Percentiles rank a stretch among this genome's conserved stretches.
phyloP scores from a whole-genome alignment of 23 red algal genomes.

The Gracilariopsis chorda region DNA sequence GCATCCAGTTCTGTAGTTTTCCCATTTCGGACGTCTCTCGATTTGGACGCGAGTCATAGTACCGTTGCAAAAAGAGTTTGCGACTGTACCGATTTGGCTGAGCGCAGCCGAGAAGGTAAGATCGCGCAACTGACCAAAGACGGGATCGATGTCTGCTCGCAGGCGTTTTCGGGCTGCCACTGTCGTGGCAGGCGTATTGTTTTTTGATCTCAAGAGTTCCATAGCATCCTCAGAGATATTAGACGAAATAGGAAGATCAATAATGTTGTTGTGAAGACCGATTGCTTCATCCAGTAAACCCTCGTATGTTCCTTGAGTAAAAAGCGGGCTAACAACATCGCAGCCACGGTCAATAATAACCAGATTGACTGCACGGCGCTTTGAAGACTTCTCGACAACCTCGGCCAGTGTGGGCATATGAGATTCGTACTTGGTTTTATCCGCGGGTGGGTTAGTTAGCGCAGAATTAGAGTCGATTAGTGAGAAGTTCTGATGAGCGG shows the following conservation, averaged over 20 bases:
- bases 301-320: conserved; percentile 96
- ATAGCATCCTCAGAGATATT: conserved; percentile 56
- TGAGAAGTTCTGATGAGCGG: background rate
- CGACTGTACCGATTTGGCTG: conserved; percentile 37
- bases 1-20: conserved; percentile 57
- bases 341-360: conserved; percentile 81
- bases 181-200: background rate
- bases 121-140: conserved; percentile 67
- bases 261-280: conserved; percentile 73
- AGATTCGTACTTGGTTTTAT: background rate
- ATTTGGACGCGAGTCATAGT: conserved; percentile 56
- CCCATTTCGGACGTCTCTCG: conserved; percentile 46
- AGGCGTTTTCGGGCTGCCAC: conserved; percentile 40
- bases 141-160: conserved; percentile 35
- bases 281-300: conserved; percentile 78
- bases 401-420: conserved; percentile 16
- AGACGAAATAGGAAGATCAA: conserved; percentile 53
- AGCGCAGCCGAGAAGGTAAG: conserved; percentile 60
- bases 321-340: conserved; percentile 86
- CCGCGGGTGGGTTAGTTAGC: background rate
- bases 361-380: conserved; percentile 48
- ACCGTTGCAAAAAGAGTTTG: conserved; percentile 43
- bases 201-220: conserved; percentile 7
- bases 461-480: background rate
- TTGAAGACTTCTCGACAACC: background rate